These are phyloP conservation scores for Xenosphaeropsis pyriputrescens DNA, from an alignment of 2,329 filamentous ascomycete genomes.

Conservation along the genomic window DNA sequence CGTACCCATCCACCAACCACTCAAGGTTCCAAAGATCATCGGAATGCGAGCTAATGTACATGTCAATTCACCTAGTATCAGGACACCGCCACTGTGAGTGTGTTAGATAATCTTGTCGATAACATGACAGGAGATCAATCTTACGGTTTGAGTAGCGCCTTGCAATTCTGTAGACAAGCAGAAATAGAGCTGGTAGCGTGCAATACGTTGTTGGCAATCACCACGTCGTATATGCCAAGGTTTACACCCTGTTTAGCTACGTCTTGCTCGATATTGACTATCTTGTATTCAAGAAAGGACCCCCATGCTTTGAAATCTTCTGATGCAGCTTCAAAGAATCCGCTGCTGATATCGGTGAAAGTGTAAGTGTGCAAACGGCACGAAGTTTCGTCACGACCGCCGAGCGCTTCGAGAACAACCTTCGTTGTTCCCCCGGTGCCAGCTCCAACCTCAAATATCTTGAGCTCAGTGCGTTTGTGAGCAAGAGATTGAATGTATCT, in stretches of 20 bases:
- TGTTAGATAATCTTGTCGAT: no score
- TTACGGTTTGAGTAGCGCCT: conserved; percentile 7
- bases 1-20: conserved; percentile 20
- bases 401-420: conserved; percentile 1
- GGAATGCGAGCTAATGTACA: conserved; percentile 8
- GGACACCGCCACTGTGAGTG: conserved; percentile 6
- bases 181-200: conserved; percentile 15
- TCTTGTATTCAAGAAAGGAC: conserved; percentile 15
- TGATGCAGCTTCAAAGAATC: conserved; percentile 18
- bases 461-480: conserved; percentile 8
- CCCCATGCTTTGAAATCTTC: conserved; percentile 1
- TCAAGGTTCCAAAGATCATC: conserved; percentile 17
- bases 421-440: conserved; percentile 3
- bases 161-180: conserved; percentile 8
- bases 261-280: conserved; percentile 17
- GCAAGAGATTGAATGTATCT: not conserved
- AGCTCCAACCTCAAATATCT: conserved; percentile 4
- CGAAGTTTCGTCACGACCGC: not conserved
- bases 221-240: conserved; percentile 18
- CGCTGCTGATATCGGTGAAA: conserved; percentile 8
- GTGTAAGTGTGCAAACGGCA: conserved; percentile 1
- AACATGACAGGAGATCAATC: no score
- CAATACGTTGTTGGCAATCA: conserved; percentile 22
- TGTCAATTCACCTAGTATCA: conserved; percentile 11
- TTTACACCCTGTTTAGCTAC: conserved; percentile 17